Conservation (phyloP, 768 basidiomycete species). For the Pleurotus eryngii region DNA sequence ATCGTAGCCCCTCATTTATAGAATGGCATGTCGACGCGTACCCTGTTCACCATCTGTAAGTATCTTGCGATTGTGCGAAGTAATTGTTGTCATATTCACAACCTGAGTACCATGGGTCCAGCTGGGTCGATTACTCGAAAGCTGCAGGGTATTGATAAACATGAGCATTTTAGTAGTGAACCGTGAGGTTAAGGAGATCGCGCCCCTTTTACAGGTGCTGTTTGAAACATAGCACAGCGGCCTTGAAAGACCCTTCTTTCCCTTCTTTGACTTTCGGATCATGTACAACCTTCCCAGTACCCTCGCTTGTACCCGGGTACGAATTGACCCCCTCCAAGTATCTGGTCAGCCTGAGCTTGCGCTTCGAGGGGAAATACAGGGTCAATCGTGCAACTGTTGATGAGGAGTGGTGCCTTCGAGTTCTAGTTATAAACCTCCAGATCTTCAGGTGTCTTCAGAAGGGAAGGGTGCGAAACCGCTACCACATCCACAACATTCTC, state of each 20-base stretch:
- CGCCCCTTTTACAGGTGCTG: conserved; percentile 16
- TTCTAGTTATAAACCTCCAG: conserved; percentile 43
- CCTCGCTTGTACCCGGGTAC: conserved; percentile 45
- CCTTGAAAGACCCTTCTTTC: conserved; percentile 53
- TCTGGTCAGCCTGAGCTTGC: conserved; percentile 42
- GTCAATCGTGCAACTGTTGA: conserved; percentile 63
- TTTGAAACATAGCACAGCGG: conserved; percentile 44
- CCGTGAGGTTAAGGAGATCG: background rate
- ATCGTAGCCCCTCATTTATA: no score
- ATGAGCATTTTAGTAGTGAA: background rate
- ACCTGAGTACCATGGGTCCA: background rate
- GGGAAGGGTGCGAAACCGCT: conserved; percentile 58
- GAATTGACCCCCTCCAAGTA: conserved; percentile 45
- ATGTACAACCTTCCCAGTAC: conserved; percentile 26
- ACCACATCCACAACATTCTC: conserved; percentile 40
- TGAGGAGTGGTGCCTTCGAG: conserved; percentile 56
- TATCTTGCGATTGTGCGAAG: background rate
- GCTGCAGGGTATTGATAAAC: background rate
- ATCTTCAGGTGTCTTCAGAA: conserved; percentile 55
- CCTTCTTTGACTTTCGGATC: conserved; percentile 47
- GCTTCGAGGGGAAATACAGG: conserved; percentile 43
- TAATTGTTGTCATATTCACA: background rate
- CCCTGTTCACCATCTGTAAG: background rate
- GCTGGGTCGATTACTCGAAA: background rate
- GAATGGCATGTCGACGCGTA: no score